phyloP scores from a whole-genome alignment of 169 alveolate species.

The Pseudocohnilembus persalinus region DNA sequence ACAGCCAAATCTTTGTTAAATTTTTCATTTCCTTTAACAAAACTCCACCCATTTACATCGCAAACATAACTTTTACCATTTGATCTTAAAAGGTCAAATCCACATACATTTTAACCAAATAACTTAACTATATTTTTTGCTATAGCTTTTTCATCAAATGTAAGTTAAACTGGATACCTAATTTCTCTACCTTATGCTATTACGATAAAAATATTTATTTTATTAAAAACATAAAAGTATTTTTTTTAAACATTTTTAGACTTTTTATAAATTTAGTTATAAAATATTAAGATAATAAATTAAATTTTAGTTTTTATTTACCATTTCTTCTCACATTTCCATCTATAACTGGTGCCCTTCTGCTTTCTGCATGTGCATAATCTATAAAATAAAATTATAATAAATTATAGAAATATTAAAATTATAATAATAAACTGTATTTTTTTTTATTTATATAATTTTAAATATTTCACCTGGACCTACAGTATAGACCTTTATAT shows the following conservation, averaged over 20 bases:
- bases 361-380: constrained; percentile 98
- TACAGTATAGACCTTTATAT: constrained; percentile 97
- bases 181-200: constrained; percentile 93
- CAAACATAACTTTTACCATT: constrained; percentile 95
- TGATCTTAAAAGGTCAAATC: constrained; percentile 93
- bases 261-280: too few species aligned
- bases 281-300: too few species aligned
- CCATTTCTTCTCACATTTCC: constrained; percentile 67
- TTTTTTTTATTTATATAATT: too few species aligned
- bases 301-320: too few species aligned
- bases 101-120: constrained; percentile 91
- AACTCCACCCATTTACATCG: constrained; percentile 98
- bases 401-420: too few species aligned
- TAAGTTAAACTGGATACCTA: constrained; percentile 94
- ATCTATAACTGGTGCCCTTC: constrained; percentile 93
- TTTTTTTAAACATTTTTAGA: too few species aligned
- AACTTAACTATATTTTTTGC: constrained; percentile 93
- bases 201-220: too few species aligned
- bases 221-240: too few species aligned
- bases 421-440: too few species aligned
- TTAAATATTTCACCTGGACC: constrained; percentile 83
- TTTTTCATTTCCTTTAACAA: constrained; percentile 94
- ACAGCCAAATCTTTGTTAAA: constrained; percentile 94
- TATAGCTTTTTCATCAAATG: constrained; percentile 92
- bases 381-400: constrained; percentile 30